Base-by-base conservation (phyloP, 257 asterid species). In the Fraxinus quadrangulata region DNA sequence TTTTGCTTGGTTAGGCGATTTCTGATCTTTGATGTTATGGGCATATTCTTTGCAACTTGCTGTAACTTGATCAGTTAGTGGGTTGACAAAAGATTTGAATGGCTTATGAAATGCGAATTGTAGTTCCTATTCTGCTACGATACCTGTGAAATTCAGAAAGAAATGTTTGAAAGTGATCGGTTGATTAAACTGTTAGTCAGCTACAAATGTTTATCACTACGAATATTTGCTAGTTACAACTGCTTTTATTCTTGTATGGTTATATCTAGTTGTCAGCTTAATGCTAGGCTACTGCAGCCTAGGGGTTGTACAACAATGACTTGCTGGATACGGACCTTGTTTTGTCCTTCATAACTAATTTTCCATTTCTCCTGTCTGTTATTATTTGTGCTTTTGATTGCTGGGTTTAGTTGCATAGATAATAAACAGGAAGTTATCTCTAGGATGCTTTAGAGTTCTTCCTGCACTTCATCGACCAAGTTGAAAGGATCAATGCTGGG, bases 371-470 rank as follows among this genome's bases (percentile, higher is more conserved):
- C 63, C 39, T 6, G 69, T 68, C 72, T 76, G 23, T 33, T 0
- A 23, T 77, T 73, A 1, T 68, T 30, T 69, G 33, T 73, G 26
- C 71, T 70, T 33, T 80, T 59, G 40, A 45, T 78, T 56, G 70
- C 68, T 78, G 66, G 61, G 40, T 71, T 14, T 69, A 75, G 73
- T 71, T 51, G n/a, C 12, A 26, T 61, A 59, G 70, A 63, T 69
- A 77, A 73, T 73, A 85, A 80, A 87, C 80, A 40, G 45, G 81
- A 67, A 73, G 8, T 66, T 51, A 33, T 75, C 39, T 85, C 37
- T 83, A 95, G 99, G 99, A 95, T 83, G 97, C 97, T 40, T 86
- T 95, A 81, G 99, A 95, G 87, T 95, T 91, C 88, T 95, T 95
- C 89, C 92, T 95, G 34, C 98, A 95, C 87, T 91, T 95, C 67